Evolutionary conservation across 1,284 basidiomycete genomes (phyloP), one percentile per base, ranked within the genome.

Genomic region (Sutorius eximius): DNA sequence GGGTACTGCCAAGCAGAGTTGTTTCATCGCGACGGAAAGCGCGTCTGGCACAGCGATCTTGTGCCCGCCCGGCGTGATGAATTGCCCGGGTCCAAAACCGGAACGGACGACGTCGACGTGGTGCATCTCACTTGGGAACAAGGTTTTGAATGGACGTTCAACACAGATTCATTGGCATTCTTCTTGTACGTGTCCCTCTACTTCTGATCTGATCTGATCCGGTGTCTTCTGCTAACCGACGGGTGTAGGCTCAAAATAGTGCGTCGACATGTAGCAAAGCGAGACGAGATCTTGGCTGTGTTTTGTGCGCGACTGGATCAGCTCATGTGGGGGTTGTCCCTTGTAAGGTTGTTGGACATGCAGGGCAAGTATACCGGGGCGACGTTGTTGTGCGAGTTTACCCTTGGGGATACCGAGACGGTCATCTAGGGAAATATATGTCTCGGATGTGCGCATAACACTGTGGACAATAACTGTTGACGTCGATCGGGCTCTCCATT

Each of bases 291-390:
- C 32, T 58, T 82, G 13, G 77, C 71, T 1, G 70, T 77, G 3
- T 84, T 83, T 61, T 82, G 81, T 63, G 79, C 75, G 11, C 73
- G 77, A 12, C 55, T 83, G 32, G 69, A 71, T 12, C 68, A 79
- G 54, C 58, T 83, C 29, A 69, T 77, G 51, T 68, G 70, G 52
- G 81, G 77, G 30, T 83, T 78, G 80, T 72, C 75, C 33, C 65
- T 85, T 43, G 67, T 83, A 32, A 71, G 79, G 20, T 71, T 87
- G 70, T 65, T 86, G 51, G 73, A 82, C 62, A 71, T 72, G 69
- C 73, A 76, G 40, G 83, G 84, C 12, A 81, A 81, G 62, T 72
- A 79, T 60, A 79, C 76, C 3, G 78, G 77, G 13, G 75, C 79
- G 11, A 77, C 75, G 15, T 58, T 82, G 16, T 71, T 85, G 32